Evolutionary conservation across 2,329 filamentous ascomycete species (phyloP), one percentile per base, ranked within the genome.

Genomic region (Thielaviopsis populi): DNA sequence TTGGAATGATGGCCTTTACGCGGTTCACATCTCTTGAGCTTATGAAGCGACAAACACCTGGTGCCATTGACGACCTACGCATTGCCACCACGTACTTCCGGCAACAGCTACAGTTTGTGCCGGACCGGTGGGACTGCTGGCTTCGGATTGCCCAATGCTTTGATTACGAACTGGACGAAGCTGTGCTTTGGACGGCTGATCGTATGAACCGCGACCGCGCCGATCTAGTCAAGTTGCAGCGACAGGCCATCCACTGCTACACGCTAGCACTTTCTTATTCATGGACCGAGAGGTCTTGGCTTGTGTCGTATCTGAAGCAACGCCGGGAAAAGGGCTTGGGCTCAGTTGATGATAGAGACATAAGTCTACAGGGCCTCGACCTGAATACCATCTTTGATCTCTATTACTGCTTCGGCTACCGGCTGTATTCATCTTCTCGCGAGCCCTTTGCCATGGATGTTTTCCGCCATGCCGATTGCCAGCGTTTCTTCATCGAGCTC

Each of bases 71-170:
- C 68, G 91, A 95, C 70, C 77, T 96, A 60, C 87, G 91, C 61
- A 86, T 90, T 62, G 90, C 89, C 2, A 84, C 88, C 56, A 86
- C 84, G 0, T 94, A 90, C 71, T 82, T 95, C 69, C 80, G 87
- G 43, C 83, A 91, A 68, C 90, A 95, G 71, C 74, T 96, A 1
- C 89, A 95, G 68, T 90, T 89, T 71, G 89, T 86, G 1, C 83
- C 84, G 1, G 85, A 90, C 48, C 84, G 85, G 64, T 96, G 91
- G 91, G 88, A 95, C 72, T 87, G 88, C 0, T 96, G 91, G 91
- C 94, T 92, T 72, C 83, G 89, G 13, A 80, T 95, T 27, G 91
- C 87, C 0, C 90, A 95, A 72, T 89, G 88, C 59, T 91, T 90
- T 70, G 91, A 96, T 73, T 87, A 89, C 61, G 90, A 95, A 69